Base-by-base conservation (phyloP, 371 early-diverging fungal genomes). In the Mortierella sp. region DNA sequence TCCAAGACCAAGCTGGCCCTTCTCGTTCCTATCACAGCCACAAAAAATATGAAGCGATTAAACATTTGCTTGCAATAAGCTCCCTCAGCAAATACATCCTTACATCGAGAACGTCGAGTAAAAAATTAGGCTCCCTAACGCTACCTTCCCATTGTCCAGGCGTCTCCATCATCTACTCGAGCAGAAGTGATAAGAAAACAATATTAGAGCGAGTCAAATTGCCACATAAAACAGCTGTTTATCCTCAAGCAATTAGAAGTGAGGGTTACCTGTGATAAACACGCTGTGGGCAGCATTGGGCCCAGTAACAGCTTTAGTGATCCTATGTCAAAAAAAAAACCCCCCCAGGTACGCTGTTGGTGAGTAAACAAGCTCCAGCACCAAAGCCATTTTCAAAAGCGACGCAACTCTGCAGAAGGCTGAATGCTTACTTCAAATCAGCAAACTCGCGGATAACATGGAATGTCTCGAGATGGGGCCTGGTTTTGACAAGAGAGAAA, bases 1-100 rank as follows among this genome's bases (percentile, higher is more conserved):
- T 11, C 89, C 90, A 16, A 87, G 54, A 16, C 91, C 91, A 28
- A 91, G 79, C 70, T 91, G 91, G 5, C 91, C 91, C 53, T 81
- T 87, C 50, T 89, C 90, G 73, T 90, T 90, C 43, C 90, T 82
- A 37, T 50, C 53, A 50, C 1, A 21, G 3, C 14, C 50, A 34
- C 61, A 61, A 59, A 19, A 31, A 8, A 26, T 1, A 28, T 11
- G 2, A 50, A 16, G 16, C 50, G 14, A 34, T 61, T 31, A 61
- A 34, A 19, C 34, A 19, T 2, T 34, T 5, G 4, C 31, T 16
- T 34, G 19, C 19, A 5, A 61, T 14, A 61, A 10, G 34, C 1
- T 5, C 16, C 59, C 26, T 61, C 5, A 14, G 37, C 53, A 50
- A 16, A 11, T 1, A 53, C 21, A 51, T 8, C 21, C 11, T 70